Conservation (phyloP, 305 asterid genomes). For the Plantago coronopus region DNA sequence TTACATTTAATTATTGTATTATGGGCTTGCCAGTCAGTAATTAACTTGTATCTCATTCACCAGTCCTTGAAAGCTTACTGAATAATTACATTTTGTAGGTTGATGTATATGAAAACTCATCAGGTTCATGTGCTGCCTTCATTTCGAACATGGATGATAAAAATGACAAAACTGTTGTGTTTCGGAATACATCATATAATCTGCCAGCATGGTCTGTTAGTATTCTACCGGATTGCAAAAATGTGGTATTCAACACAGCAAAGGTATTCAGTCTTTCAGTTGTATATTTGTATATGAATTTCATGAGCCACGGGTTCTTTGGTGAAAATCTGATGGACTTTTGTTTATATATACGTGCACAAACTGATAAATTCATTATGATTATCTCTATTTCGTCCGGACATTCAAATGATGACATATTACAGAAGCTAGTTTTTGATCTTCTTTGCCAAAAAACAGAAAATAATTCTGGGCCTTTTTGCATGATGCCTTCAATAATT, state of each 20-base stretch:
- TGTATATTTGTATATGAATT: slow-evolving; percentile 11
- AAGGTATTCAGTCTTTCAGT: slow-evolving; percentile 43
- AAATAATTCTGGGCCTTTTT: not conserved
- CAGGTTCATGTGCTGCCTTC: slow-evolving; percentile 79
- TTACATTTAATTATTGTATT: no score
- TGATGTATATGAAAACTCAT: slow-evolving; percentile 69
- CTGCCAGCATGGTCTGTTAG: slow-evolving; percentile 97
- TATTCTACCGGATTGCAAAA: slow-evolving; percentile 85
- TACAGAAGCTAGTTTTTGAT: slow-evolving; percentile 9
- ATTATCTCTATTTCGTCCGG: no score
- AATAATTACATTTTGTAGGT: slow-evolving; percentile 39
- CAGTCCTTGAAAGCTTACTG: slow-evolving; percentile 26
- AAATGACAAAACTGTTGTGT: slow-evolving; percentile 55
- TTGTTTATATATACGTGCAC: no score
- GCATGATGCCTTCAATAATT: not conserved
- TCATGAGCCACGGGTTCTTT: slow-evolving; percentile 11
- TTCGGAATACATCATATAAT: slow-evolving; percentile 56
- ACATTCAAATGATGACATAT: no score
- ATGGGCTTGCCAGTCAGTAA: not conserved
- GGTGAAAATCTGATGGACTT: slow-evolving; percentile 6
- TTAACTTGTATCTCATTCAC: not conserved
- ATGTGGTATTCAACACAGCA: slow-evolving; percentile 81
- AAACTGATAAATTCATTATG: no score
- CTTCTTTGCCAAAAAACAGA: slow-evolving; percentile 4
- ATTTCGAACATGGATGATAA: slow-evolving; percentile 75